Base-by-base conservation (phyloP, 1,284 basidiomycete species). In the Ustilago curta region DNA sequence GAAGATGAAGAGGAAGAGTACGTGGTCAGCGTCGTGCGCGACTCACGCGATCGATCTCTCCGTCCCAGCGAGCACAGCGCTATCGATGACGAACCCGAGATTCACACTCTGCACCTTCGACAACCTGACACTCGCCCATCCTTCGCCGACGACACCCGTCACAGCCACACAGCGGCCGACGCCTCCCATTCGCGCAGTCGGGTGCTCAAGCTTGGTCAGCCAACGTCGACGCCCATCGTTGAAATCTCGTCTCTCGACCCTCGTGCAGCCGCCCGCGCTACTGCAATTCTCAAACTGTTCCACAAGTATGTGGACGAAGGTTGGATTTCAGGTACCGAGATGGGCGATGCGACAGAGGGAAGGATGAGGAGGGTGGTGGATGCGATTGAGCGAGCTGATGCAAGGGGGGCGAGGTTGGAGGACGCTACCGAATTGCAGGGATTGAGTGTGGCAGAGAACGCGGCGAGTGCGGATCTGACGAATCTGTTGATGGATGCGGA, bases 231-330 rank as follows among this genome's bases (percentile, higher is more conserved):
- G 14, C 70, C 78, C 2, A 79, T 81, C 37, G 62, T 83, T 27
- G 79, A 83, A 51, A 73, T 83, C 31, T 72, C 79, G 8, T 77
- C 74, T 18, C 64, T 81, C 16, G 78, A 83, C 39, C 70, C 81
- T 0, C 48, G 55, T 1, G 81, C 81, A 0, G 81, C 81, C 9
- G 81, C 81, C 0, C 59, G 78, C 5, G 81, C 81, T 0, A 79
- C 81, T 3, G 81, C 81, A 23, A 78, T 83, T 40, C 67, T 83
- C 35, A 79, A 78, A 57, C 69, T 82, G 18, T 77, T 80, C 60
- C 78, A 82, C 62, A 67, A 76, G 50, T 82, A 82, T 57, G 72
- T 82, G 7, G 78, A 80, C 23, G 80, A 82, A 25, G 80, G 80
- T 18, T 80, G 68, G 62, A 55, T 81, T 16, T 49, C 59, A 2